Evolutionary conservation across 306 rosid genomes (phyloP), one percentile per base, ranked within the genome.

Genomic region (Quercus rubra): DNA sequence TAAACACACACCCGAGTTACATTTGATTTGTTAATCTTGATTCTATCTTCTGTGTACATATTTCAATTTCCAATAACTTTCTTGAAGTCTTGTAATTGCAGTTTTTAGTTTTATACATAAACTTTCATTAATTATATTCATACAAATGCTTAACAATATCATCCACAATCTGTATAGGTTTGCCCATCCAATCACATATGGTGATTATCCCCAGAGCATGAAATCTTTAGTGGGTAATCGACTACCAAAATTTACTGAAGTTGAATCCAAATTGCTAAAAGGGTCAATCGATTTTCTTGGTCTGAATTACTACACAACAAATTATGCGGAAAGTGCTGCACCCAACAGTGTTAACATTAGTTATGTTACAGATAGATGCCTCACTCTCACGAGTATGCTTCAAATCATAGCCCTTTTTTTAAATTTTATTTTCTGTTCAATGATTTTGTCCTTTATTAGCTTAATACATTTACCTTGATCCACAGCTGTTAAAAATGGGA

Each of bases 281-380:
- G 85, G 85, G 3, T 83, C 92, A 5, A 9, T 25, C n/a, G 95
- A 92, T 85, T 92, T 90, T 83, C 80, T 90, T 71, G 96, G 92
- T 7, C 70, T 90, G 12, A 90, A 92, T 82, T 92, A 92, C 74
- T 90, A 89, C 78, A 83, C 88, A 25, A 78, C 87, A 1, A 43
- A 70, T 70, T 91, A 49, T 75, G 95, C 83, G 17, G 80, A 82
- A 27, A 17, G 28, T 56, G 78, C 72, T 81, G 49, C 83, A 3
- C 15, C 74, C 5, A 80, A 49, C 38, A 31, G 1, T 14, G 55
- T 31, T 52, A 89, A 89, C 82, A 71, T 14, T 23, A 74, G 76
- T 79, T 91, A 17, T 23, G 38, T 1, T 54, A 68, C 79, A 10
- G 96, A 91, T 19, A 68, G 75, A 12, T 67, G 55, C 27, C 82